A percentile compares a stretch with the other conserved stretches of the same genome.
These are phyloP conservation scores for Fusarium drepaniforme DNA, from an alignment of 2,329 filamentous ascomycete species.

Conservation along the genomic window DNA sequence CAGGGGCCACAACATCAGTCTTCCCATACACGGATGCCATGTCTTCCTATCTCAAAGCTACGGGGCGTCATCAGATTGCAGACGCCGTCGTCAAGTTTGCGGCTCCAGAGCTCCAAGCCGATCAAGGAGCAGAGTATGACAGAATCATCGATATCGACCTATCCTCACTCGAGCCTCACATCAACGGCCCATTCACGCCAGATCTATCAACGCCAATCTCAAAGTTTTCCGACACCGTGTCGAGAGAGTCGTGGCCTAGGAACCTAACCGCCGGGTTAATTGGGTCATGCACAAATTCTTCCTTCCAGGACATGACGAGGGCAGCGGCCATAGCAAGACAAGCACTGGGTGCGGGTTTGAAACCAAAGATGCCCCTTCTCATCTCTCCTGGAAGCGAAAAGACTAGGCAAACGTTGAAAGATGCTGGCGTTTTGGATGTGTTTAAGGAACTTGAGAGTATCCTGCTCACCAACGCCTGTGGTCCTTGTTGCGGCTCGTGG, in stretches of 20 bases:
- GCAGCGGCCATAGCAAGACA: constrained; percentile 60
- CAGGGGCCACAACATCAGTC: constrained; percentile 89
- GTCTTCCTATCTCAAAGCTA: constrained; percentile 71
- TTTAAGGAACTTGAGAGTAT: constrained; percentile 89
- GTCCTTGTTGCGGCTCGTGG: constrained; percentile 95
- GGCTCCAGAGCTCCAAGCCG: constrained; percentile 75
- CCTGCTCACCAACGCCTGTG: constrained; percentile 94
- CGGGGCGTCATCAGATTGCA: neutral
- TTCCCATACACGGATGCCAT: constrained; percentile 99
- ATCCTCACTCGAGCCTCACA: constrained; percentile 91
- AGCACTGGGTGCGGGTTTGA: constrained; percentile 74
- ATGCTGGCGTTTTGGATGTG: constrained; percentile 88
- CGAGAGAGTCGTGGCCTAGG: constrained; percentile 89
- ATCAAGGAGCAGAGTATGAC: constrained; percentile 91
- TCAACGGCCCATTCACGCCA: constrained; percentile 97
- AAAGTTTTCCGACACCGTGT: constrained; percentile 86
- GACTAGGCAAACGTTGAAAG: neutral
- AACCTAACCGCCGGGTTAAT: constrained; percentile 94
- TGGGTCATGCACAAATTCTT: constrained; percentile 98
- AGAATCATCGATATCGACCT: constrained; percentile 92
- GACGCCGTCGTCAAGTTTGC: neutral
- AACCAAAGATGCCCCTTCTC: constrained; percentile 92
- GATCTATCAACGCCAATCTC: constrained; percentile 95
- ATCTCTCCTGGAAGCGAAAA: constrained; percentile 84
- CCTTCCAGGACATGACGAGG: constrained; percentile 98